These are phyloP conservation scores for Lentinula guzmanii DNA, from an alignment of 768 basidiomycete genomes.

Conservation along the genomic window DNA sequence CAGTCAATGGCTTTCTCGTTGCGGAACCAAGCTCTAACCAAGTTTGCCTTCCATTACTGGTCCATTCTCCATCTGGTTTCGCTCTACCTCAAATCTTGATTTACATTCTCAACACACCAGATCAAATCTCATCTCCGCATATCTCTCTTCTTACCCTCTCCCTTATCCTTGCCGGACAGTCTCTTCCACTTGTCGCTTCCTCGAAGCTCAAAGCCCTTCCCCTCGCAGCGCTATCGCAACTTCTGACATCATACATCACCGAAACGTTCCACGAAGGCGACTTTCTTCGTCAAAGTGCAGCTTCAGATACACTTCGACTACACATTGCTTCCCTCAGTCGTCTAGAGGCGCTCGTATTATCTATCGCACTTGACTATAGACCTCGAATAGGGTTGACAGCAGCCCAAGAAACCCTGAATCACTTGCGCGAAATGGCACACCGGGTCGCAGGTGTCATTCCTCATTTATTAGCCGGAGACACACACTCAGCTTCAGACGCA, in stretches of 20 bases:
- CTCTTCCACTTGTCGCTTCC: conserved; percentile 47
- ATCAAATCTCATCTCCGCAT: conserved; percentile 18
- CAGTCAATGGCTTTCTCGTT: background rate
- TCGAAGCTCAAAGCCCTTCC: conserved; percentile 58
- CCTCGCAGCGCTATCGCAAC: conserved; percentile 30
- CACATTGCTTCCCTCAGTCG: conserved; percentile 24
- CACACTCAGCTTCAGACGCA: background rate
- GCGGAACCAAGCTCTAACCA: background rate
- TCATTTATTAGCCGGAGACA: background rate
- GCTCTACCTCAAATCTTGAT: background rate
- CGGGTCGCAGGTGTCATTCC: conserved; percentile 23
- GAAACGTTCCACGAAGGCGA: conserved; percentile 15
- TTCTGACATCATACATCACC: conserved; percentile 9
- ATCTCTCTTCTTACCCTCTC: conserved; percentile 22
- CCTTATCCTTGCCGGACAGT: conserved; percentile 57
- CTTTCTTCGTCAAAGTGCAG: conserved; percentile 9
- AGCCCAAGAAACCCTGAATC: background rate
- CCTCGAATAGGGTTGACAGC: conserved; percentile 10
- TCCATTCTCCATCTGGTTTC: background rate
- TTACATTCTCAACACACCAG: background rate
- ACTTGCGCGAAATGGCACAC: conserved; percentile 6
- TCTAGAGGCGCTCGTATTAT: conserved; percentile 27
- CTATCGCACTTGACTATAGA: conserved; percentile 29
- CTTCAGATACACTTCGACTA: conserved; percentile 6
- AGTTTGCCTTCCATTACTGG: background rate